Conservation (phyloP, 2,329 filamentous ascomycete species). For the Alternaria solani region DNA sequence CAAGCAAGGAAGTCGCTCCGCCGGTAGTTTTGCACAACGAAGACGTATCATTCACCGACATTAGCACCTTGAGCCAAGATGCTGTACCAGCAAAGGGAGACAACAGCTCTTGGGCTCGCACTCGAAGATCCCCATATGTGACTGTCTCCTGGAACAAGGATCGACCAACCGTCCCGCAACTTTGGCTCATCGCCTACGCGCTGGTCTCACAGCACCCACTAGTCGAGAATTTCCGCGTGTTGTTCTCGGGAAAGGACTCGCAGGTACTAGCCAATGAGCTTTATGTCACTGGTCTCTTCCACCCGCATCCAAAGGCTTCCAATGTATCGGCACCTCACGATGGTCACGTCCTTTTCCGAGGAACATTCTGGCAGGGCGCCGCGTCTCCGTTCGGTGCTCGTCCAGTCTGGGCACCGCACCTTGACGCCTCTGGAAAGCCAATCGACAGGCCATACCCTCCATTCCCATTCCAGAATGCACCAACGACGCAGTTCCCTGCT, state of each 20-base stretch:
- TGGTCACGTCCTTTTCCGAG: conserved; percentile 59
- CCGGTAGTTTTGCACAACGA: conserved; percentile 41
- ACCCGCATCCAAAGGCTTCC: conserved; percentile 52
- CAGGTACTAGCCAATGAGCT: conserved; percentile 53
- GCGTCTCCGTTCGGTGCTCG: conserved; percentile 54
- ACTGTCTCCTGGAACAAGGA: conserved; percentile 53
- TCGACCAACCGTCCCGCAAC: conserved; percentile 55
- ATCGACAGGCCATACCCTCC: conserved; percentile 53
- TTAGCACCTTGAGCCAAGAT: conserved; percentile 35
- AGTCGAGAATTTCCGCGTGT: conserved; percentile 56
- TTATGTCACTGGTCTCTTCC: conserved; percentile 54
- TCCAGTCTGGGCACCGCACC: conserved; percentile 50
- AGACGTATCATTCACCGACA: conserved; percentile 40
- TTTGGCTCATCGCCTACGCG: conserved; percentile 59
- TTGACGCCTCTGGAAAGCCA: conserved; percentile 46
- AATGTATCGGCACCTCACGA: conserved; percentile 46
- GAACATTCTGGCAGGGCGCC: conserved; percentile 58
- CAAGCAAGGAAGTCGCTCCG: conserved; percentile 31
- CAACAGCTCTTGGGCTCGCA: conserved; percentile 55
- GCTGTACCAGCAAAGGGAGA: conserved; percentile 38
- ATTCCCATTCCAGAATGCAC: conserved; percentile 54
- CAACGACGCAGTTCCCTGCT: conserved; percentile 58
- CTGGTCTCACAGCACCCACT: conserved; percentile 56
- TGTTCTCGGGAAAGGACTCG: conserved; percentile 50
- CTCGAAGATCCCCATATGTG: conserved; percentile 54